Evolutionary conservation across 305 asterid genomes (phyloP).

Genomic region (Rubia peregrina): DNA sequence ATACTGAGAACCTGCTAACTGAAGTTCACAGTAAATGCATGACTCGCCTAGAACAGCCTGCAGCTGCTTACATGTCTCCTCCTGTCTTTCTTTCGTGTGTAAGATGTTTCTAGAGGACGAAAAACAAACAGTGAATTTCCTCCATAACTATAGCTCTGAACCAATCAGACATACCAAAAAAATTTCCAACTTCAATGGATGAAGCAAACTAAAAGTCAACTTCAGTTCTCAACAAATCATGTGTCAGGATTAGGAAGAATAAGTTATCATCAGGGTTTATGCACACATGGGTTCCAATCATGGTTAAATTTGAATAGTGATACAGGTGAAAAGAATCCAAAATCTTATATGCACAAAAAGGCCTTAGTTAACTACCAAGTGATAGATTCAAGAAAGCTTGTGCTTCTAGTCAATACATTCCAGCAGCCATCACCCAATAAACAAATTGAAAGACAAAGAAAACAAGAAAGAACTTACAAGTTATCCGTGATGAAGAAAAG

Average conservation of each 20-base stretch:
- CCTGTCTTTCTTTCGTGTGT: slow-evolving; percentile 56
- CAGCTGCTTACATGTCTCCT: slow-evolving; percentile 39
- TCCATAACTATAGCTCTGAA: neutral
- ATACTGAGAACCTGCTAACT: slow-evolving; percentile 51
- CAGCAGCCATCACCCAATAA: neutral
- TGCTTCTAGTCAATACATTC: neutral
- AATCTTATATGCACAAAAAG: neutral
- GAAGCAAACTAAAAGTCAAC: neutral
- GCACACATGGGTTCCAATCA: neutral
- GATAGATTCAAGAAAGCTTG: neutral
- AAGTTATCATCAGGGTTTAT: neutral
- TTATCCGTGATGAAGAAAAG: slow-evolving; percentile 27
- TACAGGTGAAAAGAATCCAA: neutral
- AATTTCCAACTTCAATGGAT: neutral
- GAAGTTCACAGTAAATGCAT: slow-evolving; percentile 66
- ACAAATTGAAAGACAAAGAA: neutral
- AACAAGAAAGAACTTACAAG: slow-evolving; percentile 18
- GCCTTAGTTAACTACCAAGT: neutral
- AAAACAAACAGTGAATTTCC: slow-evolving; percentile 11
- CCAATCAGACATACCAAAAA: neutral
- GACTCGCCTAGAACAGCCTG: slow-evolving; percentile 61
- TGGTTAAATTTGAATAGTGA: neutral
- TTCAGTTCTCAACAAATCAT: neutral
- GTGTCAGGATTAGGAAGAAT: neutral
- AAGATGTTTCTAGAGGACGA: slow-evolving; percentile 47